phyloP scores from a whole-genome alignment of 208 protist genomes.

The Crithidia expoeki region DNA sequence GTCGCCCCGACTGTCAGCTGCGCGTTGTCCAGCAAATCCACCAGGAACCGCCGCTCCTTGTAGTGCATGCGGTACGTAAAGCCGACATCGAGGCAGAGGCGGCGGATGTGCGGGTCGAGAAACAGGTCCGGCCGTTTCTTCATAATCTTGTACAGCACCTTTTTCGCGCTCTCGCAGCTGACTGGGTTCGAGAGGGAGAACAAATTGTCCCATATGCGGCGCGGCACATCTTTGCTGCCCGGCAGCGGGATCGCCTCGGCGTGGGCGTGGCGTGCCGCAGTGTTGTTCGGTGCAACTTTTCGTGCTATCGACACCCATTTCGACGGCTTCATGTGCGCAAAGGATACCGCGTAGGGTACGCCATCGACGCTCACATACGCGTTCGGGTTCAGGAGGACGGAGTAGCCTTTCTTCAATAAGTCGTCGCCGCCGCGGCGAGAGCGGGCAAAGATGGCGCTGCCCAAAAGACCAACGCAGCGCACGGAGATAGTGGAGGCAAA shows the following conservation, averaged over 20 bases:
- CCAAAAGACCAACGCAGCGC: conserved; percentile 59
- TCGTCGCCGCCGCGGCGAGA: conserved; percentile 50
- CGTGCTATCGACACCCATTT: conserved; percentile 65
- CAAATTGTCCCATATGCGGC: conserved; percentile 61
- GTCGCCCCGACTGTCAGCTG: conserved; percentile 38
- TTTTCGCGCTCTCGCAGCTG: conserved; percentile 76
- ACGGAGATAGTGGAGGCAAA: conserved; percentile 79
- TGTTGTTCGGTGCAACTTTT: conserved; percentile 40
- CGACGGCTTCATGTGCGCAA: conserved; percentile 65
- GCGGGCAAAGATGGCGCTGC: conserved; percentile 59
- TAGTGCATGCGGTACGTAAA: conserved; percentile 77
- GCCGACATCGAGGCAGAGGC: conserved; percentile 57
- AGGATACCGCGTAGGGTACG: conserved; percentile 84
- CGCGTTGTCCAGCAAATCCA: conserved; percentile 74
- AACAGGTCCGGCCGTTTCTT: conserved; percentile 76
- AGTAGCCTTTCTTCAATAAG: conserved; percentile 47
- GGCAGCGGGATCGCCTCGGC: conserved; percentile 27
- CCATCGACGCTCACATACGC: conserved; percentile 88
- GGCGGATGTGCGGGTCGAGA: conserved; percentile 52
- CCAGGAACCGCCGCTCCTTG: conserved; percentile 85
- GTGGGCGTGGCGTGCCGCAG: conserved; percentile 54
- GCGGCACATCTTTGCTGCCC: conserved; percentile 35
- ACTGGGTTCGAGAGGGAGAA: conserved; percentile 81
- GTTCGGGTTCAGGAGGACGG: conserved; percentile 65
- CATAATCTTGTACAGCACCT: conserved; percentile 69